Evolutionary conservation across 1,139 yeast genomes (phyloP), one percentile per base, ranked within the genome.

Genomic region (Candida buenavistaensis): DNA sequence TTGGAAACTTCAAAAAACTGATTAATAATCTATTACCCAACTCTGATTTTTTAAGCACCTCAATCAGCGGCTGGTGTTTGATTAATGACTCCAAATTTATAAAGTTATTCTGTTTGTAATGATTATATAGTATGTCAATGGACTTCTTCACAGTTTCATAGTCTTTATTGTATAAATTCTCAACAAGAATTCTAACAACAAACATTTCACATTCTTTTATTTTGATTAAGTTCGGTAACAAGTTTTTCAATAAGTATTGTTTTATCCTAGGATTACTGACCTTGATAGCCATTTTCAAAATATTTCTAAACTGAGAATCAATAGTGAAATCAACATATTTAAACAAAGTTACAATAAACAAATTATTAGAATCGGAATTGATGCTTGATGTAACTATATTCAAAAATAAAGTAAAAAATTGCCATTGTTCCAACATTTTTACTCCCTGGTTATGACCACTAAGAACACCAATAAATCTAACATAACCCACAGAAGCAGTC

Each of bases 391-490:
- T 79, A 23, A 87, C 72, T 39, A 90, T 75, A 49, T 87, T 88
- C 47, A 83, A 82, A 37, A 89, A 68, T 58, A 86, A 78, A 40
- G 83, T 88, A 58, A 87, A 86, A 46, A 90, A 75, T 47, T 89
- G 84, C 94, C 96, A 86, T 44, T 85, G 80, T 35, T 80, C 82
- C 43, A 92, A 57, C 51, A 90, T 65, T 26, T 69, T 70, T 14
- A 86, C 59, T 0, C 98, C 97, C 30, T 72, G 68, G 0, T 63
- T 54, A 29, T 75, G 71, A 2, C 72, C 63, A 10, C 89, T 77
- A 20, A 92, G 59, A 0, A 82, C 78, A 0, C 96, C 97, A 12
- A 92, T 60, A 47, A 92, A 74, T 39, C 77, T 75, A 42, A 92
- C 73, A 54, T 90, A 92, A 0, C 97, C 97, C 42, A 68, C 61